Conservation (phyloP, 768 basidiomycete genomes). For the Leucosporidium creatinivorum region DNA sequence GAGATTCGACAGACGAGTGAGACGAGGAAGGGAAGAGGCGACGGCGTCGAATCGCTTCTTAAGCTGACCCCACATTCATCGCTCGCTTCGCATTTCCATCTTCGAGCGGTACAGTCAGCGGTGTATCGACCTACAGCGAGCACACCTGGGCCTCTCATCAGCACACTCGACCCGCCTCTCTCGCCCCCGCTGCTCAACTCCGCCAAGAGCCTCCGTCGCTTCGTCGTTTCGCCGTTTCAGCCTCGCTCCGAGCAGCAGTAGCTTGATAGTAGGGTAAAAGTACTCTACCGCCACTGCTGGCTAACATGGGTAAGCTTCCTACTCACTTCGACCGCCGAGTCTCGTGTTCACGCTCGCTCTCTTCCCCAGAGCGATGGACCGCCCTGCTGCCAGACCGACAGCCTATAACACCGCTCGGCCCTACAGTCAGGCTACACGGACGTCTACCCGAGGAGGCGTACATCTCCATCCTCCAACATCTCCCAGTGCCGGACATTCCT, state of each 20-base stretch:
- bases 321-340: too few relatives aligned
- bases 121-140: neutral
- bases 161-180: neutral
- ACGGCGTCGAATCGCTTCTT: neutral
- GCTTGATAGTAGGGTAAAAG: too few relatives aligned
- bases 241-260: too few relatives aligned
- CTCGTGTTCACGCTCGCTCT: neutral
- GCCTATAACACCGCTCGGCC: neutral
- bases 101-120: too few relatives aligned
- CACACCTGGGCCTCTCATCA: neutral
- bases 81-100: too few relatives aligned
- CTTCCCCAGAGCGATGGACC: neutral
- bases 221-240: neutral
- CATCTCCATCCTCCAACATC: conserved; percentile 60
- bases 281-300: too few relatives aligned
- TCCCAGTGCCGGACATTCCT: conserved; percentile 74
- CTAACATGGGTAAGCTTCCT: too few relatives aligned
- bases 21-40: neutral
- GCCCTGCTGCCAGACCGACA: neutral
- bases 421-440: conserved; percentile 51
- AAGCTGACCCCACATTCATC: neutral
- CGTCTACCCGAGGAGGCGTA: conserved; percentile 72
- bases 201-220: neutral
- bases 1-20: neutral
- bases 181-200: neutral